These are phyloP conservation scores for Lupinus albus DNA, from an alignment of 306 rosid species.

Conservation along the genomic window DNA sequence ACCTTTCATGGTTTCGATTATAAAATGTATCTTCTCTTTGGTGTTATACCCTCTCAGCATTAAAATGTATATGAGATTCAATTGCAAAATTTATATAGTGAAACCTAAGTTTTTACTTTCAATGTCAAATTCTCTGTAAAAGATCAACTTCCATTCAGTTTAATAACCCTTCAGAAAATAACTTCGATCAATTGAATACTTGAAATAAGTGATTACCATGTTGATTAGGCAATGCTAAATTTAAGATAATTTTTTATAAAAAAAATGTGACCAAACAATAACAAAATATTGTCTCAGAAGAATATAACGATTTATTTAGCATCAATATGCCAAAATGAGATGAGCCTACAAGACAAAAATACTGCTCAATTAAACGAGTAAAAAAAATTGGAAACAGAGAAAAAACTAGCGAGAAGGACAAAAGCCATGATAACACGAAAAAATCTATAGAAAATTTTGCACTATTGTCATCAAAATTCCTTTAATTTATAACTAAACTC, in stretches of 20 bases:
- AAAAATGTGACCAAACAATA: background rate
- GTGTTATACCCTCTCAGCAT: too few relatives aligned
- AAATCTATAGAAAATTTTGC: conserved; percentile 2
- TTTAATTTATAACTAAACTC: conserved; percentile 39
- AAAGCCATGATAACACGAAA: conserved; percentile 20
- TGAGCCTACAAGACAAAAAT: background rate
- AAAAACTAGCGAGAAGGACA: background rate
- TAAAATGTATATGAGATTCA: too few relatives aligned
- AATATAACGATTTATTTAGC: background rate
- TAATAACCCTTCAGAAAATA: background rate
- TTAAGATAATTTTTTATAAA: background rate
- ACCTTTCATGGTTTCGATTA: conserved; percentile 23
- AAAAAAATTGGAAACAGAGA: background rate
- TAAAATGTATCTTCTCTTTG: background rate
- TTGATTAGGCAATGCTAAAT: conserved; percentile 14
- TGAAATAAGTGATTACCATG: background rate
- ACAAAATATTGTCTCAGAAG: background rate
- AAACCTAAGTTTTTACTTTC: too few relatives aligned
- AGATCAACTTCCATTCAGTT: too few relatives aligned
- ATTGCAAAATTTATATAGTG: too few relatives aligned
- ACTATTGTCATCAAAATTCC: conserved; percentile 45
- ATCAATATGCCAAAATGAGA: background rate
- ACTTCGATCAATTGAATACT: background rate
- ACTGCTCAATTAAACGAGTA: background rate
- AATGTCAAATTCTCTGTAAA: too few relatives aligned